Conservation (phyloP, 2,329 filamentous ascomycete genomes). For the Pochonia chlamydosporia region DNA sequence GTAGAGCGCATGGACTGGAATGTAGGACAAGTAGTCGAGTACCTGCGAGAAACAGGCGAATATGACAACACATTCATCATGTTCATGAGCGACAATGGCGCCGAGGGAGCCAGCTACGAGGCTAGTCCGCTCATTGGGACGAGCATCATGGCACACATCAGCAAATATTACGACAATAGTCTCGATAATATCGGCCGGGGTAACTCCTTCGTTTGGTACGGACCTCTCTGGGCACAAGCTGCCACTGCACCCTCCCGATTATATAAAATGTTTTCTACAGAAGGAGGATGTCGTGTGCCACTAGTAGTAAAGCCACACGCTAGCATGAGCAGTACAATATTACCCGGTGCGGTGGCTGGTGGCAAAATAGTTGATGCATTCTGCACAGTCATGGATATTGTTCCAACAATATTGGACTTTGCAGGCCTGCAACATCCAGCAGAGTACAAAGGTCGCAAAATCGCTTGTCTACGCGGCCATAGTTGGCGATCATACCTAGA, state of each 20-base stretch:
- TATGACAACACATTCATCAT: constrained; percentile 58
- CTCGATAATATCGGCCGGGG: constrained; percentile 49
- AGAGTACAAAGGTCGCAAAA: constrained; percentile 33
- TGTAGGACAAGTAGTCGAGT: constrained; percentile 52
- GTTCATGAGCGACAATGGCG: constrained; percentile 60
- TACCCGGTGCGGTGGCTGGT: not conserved
- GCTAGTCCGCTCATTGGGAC: constrained; percentile 51
- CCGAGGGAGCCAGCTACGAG: constrained; percentile 53
- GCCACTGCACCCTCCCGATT: constrained; percentile 30
- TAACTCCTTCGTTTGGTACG: constrained; percentile 56
- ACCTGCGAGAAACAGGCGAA: constrained; percentile 49
- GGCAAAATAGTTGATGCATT: constrained; percentile 35
- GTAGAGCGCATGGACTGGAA: constrained; percentile 56
- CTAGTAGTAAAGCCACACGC: constrained; percentile 33
- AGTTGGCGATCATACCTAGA: constrained; percentile 9
- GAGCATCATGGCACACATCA: constrained; percentile 44
- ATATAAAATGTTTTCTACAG: constrained; percentile 34
- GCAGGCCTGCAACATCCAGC: constrained; percentile 33
- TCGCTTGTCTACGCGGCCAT: constrained; percentile 44
- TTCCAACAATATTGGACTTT: constrained; percentile 36
- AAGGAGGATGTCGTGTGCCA: constrained; percentile 46
- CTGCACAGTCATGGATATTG: constrained; percentile 41
- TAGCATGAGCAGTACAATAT: not conserved
- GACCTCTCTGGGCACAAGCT: constrained; percentile 45
- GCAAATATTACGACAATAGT: constrained; percentile 47